Evolutionary conservation across 2,329 filamentous ascomycete genomes (phyloP).

Genomic region (Colletotrichum trifolii): DNA sequence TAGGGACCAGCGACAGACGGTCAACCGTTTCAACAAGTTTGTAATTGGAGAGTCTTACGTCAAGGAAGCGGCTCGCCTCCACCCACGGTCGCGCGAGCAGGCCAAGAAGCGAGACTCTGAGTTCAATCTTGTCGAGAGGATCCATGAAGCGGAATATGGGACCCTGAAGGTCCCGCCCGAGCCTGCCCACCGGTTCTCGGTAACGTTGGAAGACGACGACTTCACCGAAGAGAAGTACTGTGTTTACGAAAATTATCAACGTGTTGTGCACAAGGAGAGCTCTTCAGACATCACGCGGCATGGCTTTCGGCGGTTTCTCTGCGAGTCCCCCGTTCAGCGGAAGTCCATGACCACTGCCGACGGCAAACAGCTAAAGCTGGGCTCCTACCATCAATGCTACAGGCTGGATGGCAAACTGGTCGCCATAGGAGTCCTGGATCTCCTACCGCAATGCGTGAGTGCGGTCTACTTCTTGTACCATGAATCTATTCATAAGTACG

Average conservation of each 20-base stretch:
- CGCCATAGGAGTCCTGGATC: constrained; percentile 80
- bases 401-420: constrained; percentile 80
- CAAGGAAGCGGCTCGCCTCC: constrained; percentile 70
- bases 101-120: constrained; percentile 71
- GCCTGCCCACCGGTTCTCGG: constrained; percentile 74
- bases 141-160: constrained; percentile 75
- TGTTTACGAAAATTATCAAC: constrained; percentile 81
- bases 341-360: constrained; percentile 55
- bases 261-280: constrained; percentile 75
- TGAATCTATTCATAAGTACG: constrained; percentile 75
- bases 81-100: constrained; percentile 76
- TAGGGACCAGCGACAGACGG: constrained; percentile 78
- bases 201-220: constrained; percentile 75
- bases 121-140: constrained; percentile 73
- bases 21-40: constrained; percentile 81
- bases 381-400: constrained; percentile 86
- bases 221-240: constrained; percentile 82
- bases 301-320: constrained; percentile 80
- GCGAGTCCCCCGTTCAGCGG: constrained; percentile 72
- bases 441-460: constrained; percentile 81
- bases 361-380: constrained; percentile 66
- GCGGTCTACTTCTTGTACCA: constrained; percentile 88
- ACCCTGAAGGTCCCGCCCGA: constrained; percentile 67
- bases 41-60: constrained; percentile 76
- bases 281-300: constrained; percentile 66